Conservation (phyloP, 257 asterid genomes). For the Nicotiana otophora region DNA sequence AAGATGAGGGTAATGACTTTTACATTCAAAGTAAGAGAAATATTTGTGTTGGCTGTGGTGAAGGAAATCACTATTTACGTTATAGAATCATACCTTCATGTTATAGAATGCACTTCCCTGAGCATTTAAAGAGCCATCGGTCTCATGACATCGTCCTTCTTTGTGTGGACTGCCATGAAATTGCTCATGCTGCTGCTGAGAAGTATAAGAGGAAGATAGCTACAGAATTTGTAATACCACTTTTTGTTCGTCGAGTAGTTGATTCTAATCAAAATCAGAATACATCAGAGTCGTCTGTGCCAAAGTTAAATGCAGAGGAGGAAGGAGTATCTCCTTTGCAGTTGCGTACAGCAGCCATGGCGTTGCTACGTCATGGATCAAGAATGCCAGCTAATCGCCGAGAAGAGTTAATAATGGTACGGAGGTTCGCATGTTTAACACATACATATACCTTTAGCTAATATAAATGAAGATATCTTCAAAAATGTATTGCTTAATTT, state of each 20-base stretch:
- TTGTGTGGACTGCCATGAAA: slow-evolving; percentile 96
- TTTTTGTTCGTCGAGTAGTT: slow-evolving; percentile 55
- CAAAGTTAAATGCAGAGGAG: slow-evolving; percentile 38
- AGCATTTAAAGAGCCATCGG: slow-evolving; percentile 94
- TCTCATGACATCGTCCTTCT: slow-evolving; percentile 96
- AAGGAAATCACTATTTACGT: slow-evolving; percentile 90
- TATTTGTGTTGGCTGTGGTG: slow-evolving; percentile 96
- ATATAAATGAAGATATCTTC: not conserved
- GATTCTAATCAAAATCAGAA: slow-evolving; percentile 44
- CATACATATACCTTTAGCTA: not conserved
- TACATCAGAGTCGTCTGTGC: slow-evolving; percentile 25
- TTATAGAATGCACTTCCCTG: slow-evolving; percentile 95
- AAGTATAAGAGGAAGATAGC: slow-evolving; percentile 77
- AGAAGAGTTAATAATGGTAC: slow-evolving; percentile 79
- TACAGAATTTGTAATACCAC: slow-evolving; percentile 70
- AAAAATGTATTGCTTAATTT: not conserved
- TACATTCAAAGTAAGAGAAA: slow-evolving; percentile 94
- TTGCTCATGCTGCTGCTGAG: slow-evolving; percentile 94
- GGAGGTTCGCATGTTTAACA: not conserved
- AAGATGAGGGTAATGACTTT: slow-evolving; percentile 92
- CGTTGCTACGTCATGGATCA: slow-evolving; percentile 77
- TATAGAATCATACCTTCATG: slow-evolving; percentile 95
- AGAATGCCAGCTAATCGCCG: slow-evolving; percentile 81
- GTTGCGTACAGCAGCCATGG: slow-evolving; percentile 94
- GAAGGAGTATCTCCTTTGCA: slow-evolving; percentile 81